Evolutionary conservation across 2,329 filamentous ascomycete genomes (phyloP).

Genomic region (Phyllachora maydis): DNA sequence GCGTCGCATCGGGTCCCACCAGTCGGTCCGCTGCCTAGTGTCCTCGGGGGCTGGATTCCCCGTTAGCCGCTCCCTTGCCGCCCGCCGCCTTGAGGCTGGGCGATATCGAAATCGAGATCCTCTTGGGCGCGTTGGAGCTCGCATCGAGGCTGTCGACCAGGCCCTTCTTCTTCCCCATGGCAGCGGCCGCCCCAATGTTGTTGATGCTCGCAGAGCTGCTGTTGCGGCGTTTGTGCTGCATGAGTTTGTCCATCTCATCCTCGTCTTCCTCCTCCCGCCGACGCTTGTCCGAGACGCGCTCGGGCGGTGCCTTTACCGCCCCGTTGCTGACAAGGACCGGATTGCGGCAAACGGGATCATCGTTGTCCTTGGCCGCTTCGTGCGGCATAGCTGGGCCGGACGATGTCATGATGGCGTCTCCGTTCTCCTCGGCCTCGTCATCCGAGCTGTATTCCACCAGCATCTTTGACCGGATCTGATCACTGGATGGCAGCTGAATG

Average conservation of each 20-base stretch:
- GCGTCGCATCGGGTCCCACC: too few species aligned
- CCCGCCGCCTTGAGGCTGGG: slow-evolving; percentile 4
- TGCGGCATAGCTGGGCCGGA: slow-evolving; percentile 7
- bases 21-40: too few species aligned
- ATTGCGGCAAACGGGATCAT: too few species aligned
- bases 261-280: slow-evolving; percentile 86
- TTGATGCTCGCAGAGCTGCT: slow-evolving; percentile 28
- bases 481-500: slow-evolving; percentile 37
- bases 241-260: slow-evolving; percentile 72
- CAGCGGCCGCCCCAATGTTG: slow-evolving; percentile 13
- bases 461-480: slow-evolving; percentile 41
- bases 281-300: slow-evolving; percentile 73
- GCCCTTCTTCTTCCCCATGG: slow-evolving; percentile 23
- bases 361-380: slow-evolving; percentile 6
- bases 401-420: slow-evolving; percentile 18
- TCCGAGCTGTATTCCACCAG: slow-evolving; percentile 88
- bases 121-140: slow-evolving; percentile 3
- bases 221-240: slow-evolving; percentile 40
- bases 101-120: slow-evolving; percentile 8
- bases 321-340: too few species aligned
- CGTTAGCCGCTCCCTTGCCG: too few species aligned
- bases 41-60: too few species aligned
- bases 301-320: slow-evolving; percentile 39
- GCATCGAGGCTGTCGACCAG: slow-evolving; percentile 13
- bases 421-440: slow-evolving; percentile 55